phyloP scores from a whole-genome alignment of 805 yeast genomes.

The Brettanomyces nanus region DNA sequence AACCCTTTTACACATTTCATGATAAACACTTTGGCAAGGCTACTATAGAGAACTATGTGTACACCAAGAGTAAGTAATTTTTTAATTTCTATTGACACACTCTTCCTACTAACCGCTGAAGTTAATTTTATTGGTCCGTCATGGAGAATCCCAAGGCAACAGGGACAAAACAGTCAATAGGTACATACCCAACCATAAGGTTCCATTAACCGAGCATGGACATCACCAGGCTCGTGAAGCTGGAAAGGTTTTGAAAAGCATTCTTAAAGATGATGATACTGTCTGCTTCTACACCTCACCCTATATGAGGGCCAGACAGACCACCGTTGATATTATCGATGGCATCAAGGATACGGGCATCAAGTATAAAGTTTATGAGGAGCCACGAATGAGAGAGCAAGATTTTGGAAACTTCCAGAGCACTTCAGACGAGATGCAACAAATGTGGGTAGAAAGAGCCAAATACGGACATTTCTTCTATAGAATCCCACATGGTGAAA shows the following conservation, averaged over 20 bases:
- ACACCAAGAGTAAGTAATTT: slow-evolving; percentile 32
- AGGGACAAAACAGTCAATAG: slow-evolving; percentile 76
- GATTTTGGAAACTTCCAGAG: slow-evolving; percentile 93
- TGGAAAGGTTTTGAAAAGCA: slow-evolving; percentile 37
- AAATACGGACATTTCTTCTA: slow-evolving; percentile 85
- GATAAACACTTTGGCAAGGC: too few species aligned
- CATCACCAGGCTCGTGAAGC: slow-evolving; percentile 55
- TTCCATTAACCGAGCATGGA: slow-evolving; percentile 66
- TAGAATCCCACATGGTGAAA: slow-evolving; percentile 87
- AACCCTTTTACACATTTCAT: too few species aligned
- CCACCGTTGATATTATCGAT: slow-evolving; percentile 61
- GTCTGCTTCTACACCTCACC: slow-evolving; percentile 82
- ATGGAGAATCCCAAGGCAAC: slow-evolving; percentile 91
- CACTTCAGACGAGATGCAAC: slow-evolving; percentile 65
- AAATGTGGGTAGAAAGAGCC: slow-evolving; percentile 77
- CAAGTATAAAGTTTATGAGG: slow-evolving; percentile 61
- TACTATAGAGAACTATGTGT: too few species aligned
- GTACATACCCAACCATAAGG: slow-evolving; percentile 70
- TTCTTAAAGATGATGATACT: slow-evolving; percentile 37
- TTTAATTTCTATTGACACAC: slow-evolving; percentile 1
- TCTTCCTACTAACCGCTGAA: slow-evolving; percentile 14
- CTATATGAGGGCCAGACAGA: slow-evolving; percentile 75
- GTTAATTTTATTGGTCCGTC: slow-evolving; percentile 73
- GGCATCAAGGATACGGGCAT: slow-evolving; percentile 37
- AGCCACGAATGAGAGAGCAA: slow-evolving; percentile 88